Conservation (phyloP, 768 basidiomycete species). For the Tulasnella sp. region DNA sequence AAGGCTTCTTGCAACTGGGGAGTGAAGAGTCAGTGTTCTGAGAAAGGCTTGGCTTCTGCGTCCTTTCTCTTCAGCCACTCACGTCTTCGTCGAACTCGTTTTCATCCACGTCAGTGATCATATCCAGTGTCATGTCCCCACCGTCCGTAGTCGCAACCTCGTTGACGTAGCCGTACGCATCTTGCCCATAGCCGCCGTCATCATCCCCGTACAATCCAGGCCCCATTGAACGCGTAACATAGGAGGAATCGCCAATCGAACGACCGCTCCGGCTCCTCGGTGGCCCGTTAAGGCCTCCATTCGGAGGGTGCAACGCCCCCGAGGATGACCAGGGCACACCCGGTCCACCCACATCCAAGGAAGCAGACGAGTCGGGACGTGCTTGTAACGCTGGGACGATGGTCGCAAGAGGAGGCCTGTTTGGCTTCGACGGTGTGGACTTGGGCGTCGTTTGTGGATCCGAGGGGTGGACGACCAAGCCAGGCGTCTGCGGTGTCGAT, state of each 20-base stretch:
- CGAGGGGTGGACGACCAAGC: neutral
- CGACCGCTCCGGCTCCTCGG: neutral
- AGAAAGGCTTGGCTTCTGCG: neutral
- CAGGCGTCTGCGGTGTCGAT: neutral
- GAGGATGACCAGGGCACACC: slow-evolving; percentile 20
- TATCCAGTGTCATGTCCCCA: slow-evolving; percentile 26
- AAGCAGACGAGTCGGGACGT: slow-evolving; percentile 14
- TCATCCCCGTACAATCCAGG: slow-evolving; percentile 18
- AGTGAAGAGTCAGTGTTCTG: neutral
- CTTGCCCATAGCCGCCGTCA: neutral
- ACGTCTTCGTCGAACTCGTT: slow-evolving; percentile 29
- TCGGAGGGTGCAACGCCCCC: slow-evolving; percentile 8
- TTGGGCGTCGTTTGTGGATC: slow-evolving; percentile 15
- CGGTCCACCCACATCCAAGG: neutral
- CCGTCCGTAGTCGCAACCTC: neutral
- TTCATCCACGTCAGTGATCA: slow-evolving; percentile 28
- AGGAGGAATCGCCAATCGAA: neutral
- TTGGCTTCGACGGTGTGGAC: slow-evolving; percentile 15
- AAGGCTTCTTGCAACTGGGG: slow-evolving; percentile 50
- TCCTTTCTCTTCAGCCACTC: neutral
- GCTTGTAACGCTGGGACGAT: neutral
- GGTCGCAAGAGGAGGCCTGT: slow-evolving; percentile 9
- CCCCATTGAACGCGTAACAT: slow-evolving; percentile 16
- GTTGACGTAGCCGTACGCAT: neutral
- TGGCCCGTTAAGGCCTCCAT: neutral